phyloP scores from a whole-genome alignment of 2,329 filamentous ascomycete species.

The Arthrobotrys iridis region DNA sequence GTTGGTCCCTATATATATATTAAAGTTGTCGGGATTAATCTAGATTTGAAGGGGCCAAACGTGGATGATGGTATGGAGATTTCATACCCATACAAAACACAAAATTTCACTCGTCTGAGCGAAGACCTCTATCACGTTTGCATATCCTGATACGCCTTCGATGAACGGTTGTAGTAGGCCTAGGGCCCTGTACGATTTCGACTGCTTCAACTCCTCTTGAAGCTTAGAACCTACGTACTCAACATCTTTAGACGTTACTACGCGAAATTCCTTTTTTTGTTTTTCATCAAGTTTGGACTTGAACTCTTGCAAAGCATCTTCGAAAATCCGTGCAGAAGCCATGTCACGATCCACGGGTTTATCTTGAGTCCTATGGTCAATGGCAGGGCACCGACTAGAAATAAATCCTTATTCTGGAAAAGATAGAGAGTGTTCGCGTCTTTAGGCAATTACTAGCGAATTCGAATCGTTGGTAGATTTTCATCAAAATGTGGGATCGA shows the following conservation, averaged over 20 bases:
- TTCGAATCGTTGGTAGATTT: too few relatives aligned
- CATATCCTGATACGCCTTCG: constrained; percentile 12
- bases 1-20: constrained; percentile 14
- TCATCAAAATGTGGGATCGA: too few relatives aligned
- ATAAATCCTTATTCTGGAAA: too few relatives aligned
- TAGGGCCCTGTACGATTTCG: constrained; percentile 1
- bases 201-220: neutral
- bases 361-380: too few relatives aligned
- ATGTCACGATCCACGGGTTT: too few relatives aligned
- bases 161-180: constrained; percentile 11
- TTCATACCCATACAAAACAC: constrained; percentile 29
- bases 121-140: constrained; percentile 23
- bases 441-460: too few relatives aligned
- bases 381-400: too few relatives aligned
- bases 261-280: neutral
- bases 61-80: neutral
- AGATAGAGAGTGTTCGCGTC: too few relatives aligned
- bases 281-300: neutral
- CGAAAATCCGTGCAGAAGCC: too few relatives aligned
- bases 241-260: neutral
- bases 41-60: neutral
- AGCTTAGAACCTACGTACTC: constrained; percentile 7
- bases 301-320: constrained; percentile 1
- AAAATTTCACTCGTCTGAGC: constrained; percentile 30
- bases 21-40: neutral